Conservation (phyloP, 2,329 filamentous ascomycete species). For the Alternaria atra region DNA sequence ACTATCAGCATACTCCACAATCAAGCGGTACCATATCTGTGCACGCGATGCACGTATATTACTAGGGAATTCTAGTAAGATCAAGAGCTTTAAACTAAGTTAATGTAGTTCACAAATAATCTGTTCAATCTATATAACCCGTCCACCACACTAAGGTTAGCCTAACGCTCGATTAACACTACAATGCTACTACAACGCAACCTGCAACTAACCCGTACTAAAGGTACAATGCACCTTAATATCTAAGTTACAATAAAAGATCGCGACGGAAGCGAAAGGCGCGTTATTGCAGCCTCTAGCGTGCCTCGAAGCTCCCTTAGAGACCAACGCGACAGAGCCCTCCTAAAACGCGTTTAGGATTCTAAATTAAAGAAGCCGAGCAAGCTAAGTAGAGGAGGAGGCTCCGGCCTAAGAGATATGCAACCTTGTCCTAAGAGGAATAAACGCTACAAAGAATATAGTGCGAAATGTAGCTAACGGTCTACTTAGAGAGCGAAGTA, state of each 20-base stretch:
- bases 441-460: neutral
- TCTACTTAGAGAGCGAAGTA: too few relatives aligned
- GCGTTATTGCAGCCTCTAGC: too few relatives aligned
- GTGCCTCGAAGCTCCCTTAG: too few relatives aligned
- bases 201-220: neutral
- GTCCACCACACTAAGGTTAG: neutral
- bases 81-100: too few relatives aligned
- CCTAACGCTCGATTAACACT: neutral
- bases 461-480: neutral
- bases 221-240: neutral
- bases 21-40: too few relatives aligned
- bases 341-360: neutral
- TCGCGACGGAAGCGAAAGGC: too few relatives aligned
- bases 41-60: too few relatives aligned
- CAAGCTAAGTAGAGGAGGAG: neutral
- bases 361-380: neutral
- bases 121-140: neutral
- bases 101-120: neutral
- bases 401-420: neutral
- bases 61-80: too few relatives aligned
- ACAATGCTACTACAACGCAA: neutral
- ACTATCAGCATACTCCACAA: too few relatives aligned
- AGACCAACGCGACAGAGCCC: neutral
- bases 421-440: neutral
- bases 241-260: too few relatives aligned